These are phyloP conservation scores for Dendrobium chrysotoxum DNA, from an alignment of 106 monocot genomes.

Conservation along the genomic window DNA sequence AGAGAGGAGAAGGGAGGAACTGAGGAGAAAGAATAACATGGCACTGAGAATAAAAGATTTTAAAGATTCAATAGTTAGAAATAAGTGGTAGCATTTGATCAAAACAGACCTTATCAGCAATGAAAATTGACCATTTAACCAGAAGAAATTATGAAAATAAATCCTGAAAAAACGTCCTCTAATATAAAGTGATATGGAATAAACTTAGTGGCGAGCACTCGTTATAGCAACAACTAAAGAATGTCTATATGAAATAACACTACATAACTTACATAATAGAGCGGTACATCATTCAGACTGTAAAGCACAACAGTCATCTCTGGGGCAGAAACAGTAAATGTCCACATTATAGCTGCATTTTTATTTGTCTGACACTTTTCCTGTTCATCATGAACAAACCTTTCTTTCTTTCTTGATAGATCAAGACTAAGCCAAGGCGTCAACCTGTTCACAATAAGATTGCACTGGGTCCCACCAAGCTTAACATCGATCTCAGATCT, in stretches of 20 bases:
- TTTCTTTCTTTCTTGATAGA: conserved; percentile 51
- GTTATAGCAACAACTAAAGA: neutral
- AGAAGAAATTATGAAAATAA: neutral
- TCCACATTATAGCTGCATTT: conserved; percentile 62
- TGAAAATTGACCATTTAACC: neutral
- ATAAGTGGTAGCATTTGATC: neutral
- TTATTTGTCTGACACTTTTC: conserved; percentile 19
- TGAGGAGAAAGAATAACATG: neutral
- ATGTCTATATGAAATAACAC: neutral
- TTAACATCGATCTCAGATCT: conserved; percentile 83
- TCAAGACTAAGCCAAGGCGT: conserved; percentile 55
- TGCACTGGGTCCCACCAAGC: conserved; percentile 85
- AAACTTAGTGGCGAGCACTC: neutral
- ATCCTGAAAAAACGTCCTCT: neutral
- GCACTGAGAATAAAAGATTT: neutral
- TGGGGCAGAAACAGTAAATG: conserved; percentile 75
- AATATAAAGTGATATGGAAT: neutral
- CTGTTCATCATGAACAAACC: conserved; percentile 36
- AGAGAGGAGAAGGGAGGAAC: neutral
- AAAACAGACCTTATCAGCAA: neutral
- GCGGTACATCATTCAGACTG: conserved; percentile 44
- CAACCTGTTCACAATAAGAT: conserved; percentile 59
- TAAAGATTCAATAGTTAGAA: neutral
- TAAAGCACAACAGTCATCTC: conserved; percentile 79
- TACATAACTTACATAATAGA: conserved; percentile 70